These are phyloP conservation scores for Prunus armeniaca DNA, from an alignment of 306 rosid species.

Conservation along the genomic window DNA sequence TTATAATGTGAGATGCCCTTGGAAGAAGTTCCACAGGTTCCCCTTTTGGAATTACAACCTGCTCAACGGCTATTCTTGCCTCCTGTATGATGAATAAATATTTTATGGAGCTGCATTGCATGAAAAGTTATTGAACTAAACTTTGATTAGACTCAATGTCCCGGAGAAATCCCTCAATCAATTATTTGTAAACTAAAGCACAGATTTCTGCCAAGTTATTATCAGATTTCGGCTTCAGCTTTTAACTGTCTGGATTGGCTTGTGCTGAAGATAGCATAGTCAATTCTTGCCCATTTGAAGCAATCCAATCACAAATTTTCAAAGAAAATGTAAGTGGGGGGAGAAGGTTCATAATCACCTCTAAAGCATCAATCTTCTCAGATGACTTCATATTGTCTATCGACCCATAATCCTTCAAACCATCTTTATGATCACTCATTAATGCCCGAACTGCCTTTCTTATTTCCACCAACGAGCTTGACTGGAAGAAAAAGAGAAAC, in stretches of 20 bases:
- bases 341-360: constrained; percentile 50
- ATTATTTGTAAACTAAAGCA: background rate
- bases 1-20: constrained; percentile 51
- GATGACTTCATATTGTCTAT: constrained; percentile 46
- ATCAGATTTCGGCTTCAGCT: background rate
- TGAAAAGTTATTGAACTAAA: background rate
- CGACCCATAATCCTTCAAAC: constrained; percentile 53
- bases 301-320: background rate
- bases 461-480: constrained; percentile 72
- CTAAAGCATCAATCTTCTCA: constrained; percentile 81
- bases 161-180: background rate
- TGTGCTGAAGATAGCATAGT: background rate
- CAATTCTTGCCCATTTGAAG: background rate
- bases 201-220: background rate
- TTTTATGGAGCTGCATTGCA: background rate
- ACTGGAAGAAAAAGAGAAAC: constrained; percentile 38
- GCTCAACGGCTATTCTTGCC: constrained; percentile 90
- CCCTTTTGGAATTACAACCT: constrained; percentile 68
- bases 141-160: background rate
- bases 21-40: constrained; percentile 80
- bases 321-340: background rate
- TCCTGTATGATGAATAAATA: constrained; percentile 50
- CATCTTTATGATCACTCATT: constrained; percentile 64
- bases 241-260: background rate
- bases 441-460: constrained; percentile 70